Conservation (phyloP, 2,329 filamentous ascomycete genomes). For the Ophiostoma quercus region DNA sequence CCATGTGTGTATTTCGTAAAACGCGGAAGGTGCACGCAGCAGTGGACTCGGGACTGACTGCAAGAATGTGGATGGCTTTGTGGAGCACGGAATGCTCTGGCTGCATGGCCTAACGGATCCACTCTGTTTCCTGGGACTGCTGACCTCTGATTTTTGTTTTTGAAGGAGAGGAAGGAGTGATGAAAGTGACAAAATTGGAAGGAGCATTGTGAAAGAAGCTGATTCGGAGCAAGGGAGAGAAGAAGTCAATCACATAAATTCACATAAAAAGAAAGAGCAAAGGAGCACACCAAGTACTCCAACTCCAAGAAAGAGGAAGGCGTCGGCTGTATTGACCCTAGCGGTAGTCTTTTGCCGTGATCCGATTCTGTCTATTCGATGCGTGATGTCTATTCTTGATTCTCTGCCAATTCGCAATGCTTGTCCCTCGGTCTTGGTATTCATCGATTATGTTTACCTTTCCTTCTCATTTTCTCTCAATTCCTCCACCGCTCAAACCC, state of each 20-base stretch:
- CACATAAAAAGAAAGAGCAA: not conserved
- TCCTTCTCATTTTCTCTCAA: not conserved
- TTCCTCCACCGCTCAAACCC: not conserved
- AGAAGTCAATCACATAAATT: not conserved
- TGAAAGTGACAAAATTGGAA: not conserved
- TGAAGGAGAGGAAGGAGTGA: too few species aligned
- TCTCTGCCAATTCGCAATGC: too few species aligned
- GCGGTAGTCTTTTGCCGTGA: not conserved
- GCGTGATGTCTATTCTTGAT: too few species aligned
- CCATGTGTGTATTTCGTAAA: too few species aligned
- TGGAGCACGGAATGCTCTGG: not conserved
- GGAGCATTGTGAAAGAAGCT: not conserved
- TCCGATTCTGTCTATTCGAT: not conserved
- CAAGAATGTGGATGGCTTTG: not conserved
- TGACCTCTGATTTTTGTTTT: not conserved
- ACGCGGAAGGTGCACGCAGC: not conserved
- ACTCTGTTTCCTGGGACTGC: conserved; percentile 5
- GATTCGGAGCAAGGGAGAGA: not conserved
- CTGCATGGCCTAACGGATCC: not conserved
- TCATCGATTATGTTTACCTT: not conserved
- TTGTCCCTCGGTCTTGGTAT: not conserved
- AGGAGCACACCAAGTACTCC: not conserved
- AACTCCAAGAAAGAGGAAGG: not conserved
- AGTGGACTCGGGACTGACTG: conserved; percentile 7
- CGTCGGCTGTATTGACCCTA: not conserved